These are phyloP conservation scores for Whalleya microplaca DNA, from an alignment of 2,329 filamentous ascomycete species.

Conservation along the genomic window DNA sequence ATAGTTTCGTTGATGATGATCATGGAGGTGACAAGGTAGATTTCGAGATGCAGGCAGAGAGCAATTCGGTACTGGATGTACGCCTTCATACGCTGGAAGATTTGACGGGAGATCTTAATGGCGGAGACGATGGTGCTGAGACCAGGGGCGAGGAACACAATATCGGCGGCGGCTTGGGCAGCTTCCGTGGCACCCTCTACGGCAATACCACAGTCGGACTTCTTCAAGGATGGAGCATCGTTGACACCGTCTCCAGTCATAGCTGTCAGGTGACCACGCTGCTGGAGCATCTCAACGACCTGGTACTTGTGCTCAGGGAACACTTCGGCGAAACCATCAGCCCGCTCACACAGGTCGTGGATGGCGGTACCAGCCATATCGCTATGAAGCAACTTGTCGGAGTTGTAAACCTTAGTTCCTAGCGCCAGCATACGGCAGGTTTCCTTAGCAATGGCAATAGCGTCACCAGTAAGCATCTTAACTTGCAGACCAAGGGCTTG, in stretches of 20 bases:
- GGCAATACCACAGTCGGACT: conserved; percentile 71
- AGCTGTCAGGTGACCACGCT: conserved; percentile 72
- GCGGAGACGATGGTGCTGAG: conserved; percentile 68
- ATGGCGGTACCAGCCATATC: conserved; percentile 70
- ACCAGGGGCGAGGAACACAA: conserved; percentile 70
- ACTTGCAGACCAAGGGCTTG: conserved; percentile 73
- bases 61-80: conserved; percentile 74
- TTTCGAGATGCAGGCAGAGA: conserved; percentile 68
- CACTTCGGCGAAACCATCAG: conserved; percentile 73
- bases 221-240: conserved; percentile 70
- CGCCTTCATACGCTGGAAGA: conserved; percentile 74
- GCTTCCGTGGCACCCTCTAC: conserved; percentile 70
- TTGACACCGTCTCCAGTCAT: conserved; percentile 77
- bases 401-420: conserved; percentile 77
- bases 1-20: conserved; percentile 76
- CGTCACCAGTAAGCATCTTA: conserved; percentile 79
- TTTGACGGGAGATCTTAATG: conserved; percentile 70
- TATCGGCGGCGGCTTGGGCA: conserved; percentile 69
- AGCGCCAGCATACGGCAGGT: conserved; percentile 77
- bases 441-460: conserved; percentile 75
- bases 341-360: conserved; percentile 74
- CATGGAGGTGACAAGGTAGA: conserved; percentile 74
- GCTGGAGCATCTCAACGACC: conserved; percentile 75
- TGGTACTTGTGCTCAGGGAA: conserved; percentile 79
- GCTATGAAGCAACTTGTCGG: conserved; percentile 71